phyloP scores from a whole-genome alignment of 2,329 filamentous ascomycete genomes.

The Penicillium sp. region DNA sequence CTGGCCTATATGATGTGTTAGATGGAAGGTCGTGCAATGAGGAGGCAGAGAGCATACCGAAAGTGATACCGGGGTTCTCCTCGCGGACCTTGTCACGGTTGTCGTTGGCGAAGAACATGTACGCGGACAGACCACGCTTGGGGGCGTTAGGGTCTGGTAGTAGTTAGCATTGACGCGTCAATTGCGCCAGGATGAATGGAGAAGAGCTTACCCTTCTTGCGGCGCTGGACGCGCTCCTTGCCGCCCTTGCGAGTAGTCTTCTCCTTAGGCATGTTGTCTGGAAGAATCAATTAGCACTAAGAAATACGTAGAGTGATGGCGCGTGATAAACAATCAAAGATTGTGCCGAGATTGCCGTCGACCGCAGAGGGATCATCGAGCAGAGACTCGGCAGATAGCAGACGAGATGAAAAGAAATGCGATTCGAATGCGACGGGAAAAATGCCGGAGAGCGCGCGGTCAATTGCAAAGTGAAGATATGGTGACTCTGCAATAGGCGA shows the following conservation, averaged over 20 bases:
- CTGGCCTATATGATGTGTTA: conserved; percentile 64
- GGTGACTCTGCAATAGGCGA: neutral
- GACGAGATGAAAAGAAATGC: neutral
- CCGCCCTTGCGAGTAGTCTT: conserved; percentile 65
- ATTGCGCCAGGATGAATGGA: neutral
- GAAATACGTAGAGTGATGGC: neutral
- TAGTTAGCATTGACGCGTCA: conserved; percentile 18
- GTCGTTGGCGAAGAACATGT: conserved; percentile 99
- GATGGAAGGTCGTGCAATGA: neutral
- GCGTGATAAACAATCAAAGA: neutral
- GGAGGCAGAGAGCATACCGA: conserved; percentile 62
- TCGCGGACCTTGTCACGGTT: conserved; percentile 97
- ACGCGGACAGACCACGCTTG: conserved; percentile 98
- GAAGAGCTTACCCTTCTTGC: conserved; percentile 68
- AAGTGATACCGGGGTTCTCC: conserved; percentile 96
- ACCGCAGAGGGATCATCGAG: neutral
- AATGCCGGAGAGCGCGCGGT: neutral
- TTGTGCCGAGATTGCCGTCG: neutral
- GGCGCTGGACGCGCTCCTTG: conserved; percentile 65
- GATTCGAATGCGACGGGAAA: neutral
- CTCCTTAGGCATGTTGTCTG: conserved; percentile 69
- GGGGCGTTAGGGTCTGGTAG: conserved; percentile 87
- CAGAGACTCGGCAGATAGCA: neutral
- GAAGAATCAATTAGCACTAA: conserved; percentile 5
- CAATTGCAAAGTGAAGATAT: neutral